phyloP scores from a whole-genome alignment of 139 green algal species.

The Picochlorum sp. region DNA sequence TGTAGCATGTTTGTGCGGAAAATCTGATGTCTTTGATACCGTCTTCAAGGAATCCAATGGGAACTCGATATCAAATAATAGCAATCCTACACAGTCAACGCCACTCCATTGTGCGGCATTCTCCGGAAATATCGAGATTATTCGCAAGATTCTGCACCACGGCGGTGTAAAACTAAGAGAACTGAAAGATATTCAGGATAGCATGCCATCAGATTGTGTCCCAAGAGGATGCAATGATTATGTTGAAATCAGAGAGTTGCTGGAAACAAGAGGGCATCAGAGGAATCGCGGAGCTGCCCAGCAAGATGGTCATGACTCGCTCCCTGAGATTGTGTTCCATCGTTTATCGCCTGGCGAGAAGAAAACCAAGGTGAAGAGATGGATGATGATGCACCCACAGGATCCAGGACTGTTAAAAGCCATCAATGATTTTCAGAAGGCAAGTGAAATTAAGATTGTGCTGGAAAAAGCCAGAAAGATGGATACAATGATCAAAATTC shows the following conservation, averaged over 20 bases:
- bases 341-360: too few relatives aligned
- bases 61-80: neutral
- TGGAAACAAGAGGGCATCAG: too few relatives aligned
- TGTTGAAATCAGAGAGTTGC: too few relatives aligned
- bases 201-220: neutral
- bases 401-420: neutral
- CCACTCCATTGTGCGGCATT: constrained; percentile 13
- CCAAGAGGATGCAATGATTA: neutral
- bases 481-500: neutral
- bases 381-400: neutral
- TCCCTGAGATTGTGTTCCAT: too few relatives aligned
- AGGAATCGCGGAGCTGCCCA: too few relatives aligned
- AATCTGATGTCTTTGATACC: neutral
- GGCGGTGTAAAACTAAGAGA: neutral
- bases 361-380: neutral
- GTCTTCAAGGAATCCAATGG: neutral
- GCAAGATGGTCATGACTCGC: too few relatives aligned
- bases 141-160: constrained; percentile 6
- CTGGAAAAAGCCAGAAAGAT: neutral
- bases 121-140: neutral
- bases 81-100: neutral
- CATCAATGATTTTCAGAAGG: neutral
- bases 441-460: neutral
- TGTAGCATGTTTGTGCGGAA: neutral
- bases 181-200: neutral